Evolutionary conservation across 164 flowering plant species (phyloP).

Genomic region (Malania oleifera): DNA sequence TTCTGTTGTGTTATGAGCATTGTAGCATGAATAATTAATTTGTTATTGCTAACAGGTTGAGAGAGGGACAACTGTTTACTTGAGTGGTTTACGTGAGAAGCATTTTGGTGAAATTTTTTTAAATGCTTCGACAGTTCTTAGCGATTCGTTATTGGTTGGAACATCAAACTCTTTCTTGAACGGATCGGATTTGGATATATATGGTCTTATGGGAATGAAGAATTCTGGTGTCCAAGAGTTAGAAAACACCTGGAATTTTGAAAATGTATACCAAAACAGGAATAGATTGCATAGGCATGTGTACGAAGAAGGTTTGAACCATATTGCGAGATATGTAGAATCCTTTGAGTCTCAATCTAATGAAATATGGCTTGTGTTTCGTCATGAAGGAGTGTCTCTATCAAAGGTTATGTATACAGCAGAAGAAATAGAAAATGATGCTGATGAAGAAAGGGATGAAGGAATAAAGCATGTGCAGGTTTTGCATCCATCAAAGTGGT

Average conservation of each 20-base stretch:
- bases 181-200: constrained; percentile 14
- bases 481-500: constrained; percentile 88
- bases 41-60: constrained; percentile 63
- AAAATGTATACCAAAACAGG: constrained; percentile 14
- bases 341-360: constrained; percentile 87
- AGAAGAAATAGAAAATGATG: constrained; percentile 36
- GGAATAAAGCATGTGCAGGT: constrained; percentile 41
- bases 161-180: constrained; percentile 12
- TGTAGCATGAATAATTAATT: background rate
- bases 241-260: constrained; percentile 22
- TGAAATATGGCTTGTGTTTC: constrained; percentile 97
- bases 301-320: constrained; percentile 80
- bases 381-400: constrained; percentile 76
- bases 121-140: constrained; percentile 61
- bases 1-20: background rate
- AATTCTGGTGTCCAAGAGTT: constrained; percentile 22
- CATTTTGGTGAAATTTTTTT: constrained; percentile 91
- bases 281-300: constrained; percentile 13
- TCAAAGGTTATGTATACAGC: constrained; percentile 83
- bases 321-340: constrained; percentile 94
- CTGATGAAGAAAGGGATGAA: constrained; percentile 34
- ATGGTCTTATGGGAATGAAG: constrained; percentile 16
- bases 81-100: constrained; percentile 94
- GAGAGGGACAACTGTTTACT: constrained; percentile 69
- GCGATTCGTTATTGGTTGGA: constrained; percentile 28